These are phyloP conservation scores for Amanita subjunquillea DNA, from an alignment of 768 basidiomycete species.

Conservation along the genomic window DNA sequence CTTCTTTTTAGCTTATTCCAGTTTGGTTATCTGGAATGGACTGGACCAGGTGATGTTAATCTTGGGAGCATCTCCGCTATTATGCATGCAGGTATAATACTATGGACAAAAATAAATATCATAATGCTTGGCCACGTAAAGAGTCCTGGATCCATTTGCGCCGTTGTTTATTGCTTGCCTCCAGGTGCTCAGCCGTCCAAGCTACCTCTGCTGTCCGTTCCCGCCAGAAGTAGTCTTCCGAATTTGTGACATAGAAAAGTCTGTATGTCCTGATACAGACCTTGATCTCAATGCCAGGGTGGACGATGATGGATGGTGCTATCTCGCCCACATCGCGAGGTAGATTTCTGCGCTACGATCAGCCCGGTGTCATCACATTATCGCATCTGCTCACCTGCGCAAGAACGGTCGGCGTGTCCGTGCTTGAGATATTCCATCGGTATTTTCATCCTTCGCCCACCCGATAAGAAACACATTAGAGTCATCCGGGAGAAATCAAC, in stretches of 20 bases:
- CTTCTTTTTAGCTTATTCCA: too few relatives aligned
- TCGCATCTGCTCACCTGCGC: constrained; percentile 36
- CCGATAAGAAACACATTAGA: background rate
- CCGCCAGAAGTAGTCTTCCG: constrained; percentile 56
- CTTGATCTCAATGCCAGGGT: constrained; percentile 67
- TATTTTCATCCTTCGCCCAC: constrained; percentile 37
- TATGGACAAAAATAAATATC: background rate
- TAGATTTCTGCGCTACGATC: constrained; percentile 25
- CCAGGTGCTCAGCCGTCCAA: constrained; percentile 18
- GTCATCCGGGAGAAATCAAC: constrained; percentile 7
- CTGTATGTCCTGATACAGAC: constrained; percentile 79
- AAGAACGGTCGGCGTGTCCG: constrained; percentile 54
- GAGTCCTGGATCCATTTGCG: constrained; percentile 22
- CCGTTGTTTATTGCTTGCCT: constrained; percentile 21
- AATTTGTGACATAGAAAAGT: constrained; percentile 65
- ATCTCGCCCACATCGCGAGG: constrained; percentile 22
- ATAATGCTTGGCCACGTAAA: background rate
- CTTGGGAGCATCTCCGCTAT: too few relatives aligned
- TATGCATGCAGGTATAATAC: background rate
- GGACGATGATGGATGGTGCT: constrained; percentile 35
- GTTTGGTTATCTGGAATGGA: too few relatives aligned
- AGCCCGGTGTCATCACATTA: background rate
- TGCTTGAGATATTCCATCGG: constrained; percentile 37
- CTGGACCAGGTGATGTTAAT: too few relatives aligned
- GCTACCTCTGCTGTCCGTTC: constrained; percentile 25